Conservation (phyloP, 2,329 filamentous ascomycete species). For the Colletotrichum chlorophyti region DNA sequence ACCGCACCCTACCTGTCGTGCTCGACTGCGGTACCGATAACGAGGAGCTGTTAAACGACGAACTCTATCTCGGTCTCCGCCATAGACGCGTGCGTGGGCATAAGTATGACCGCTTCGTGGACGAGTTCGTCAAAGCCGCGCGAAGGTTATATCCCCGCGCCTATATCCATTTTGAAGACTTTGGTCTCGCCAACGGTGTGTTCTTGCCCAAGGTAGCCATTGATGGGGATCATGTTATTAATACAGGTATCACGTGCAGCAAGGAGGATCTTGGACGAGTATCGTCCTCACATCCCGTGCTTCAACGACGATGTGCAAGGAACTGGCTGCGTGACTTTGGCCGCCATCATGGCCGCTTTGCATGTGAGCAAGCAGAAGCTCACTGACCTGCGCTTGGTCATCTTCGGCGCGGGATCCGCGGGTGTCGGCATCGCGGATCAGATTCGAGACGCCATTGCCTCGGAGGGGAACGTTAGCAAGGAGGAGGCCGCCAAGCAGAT, state of each 20-base stretch:
- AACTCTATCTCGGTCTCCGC: constrained; percentile 79
- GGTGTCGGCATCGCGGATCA: constrained; percentile 89
- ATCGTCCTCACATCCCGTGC: constrained; percentile 76
- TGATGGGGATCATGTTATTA: no score
- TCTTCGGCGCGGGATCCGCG: constrained; percentile 84
- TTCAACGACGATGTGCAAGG: constrained; percentile 95
- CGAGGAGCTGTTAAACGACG: constrained; percentile 73
- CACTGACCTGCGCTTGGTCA: constrained; percentile 71
- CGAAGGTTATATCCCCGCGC: constrained; percentile 77
- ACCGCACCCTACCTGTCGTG: constrained; percentile 79
- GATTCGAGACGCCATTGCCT: constrained; percentile 78
- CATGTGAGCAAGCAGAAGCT: constrained; percentile 73
- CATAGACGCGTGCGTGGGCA: constrained; percentile 72
- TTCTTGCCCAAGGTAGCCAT: neutral
- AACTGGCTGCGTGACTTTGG: constrained; percentile 86
- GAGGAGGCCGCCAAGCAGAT: constrained; percentile 83
- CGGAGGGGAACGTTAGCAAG: constrained; percentile 69
- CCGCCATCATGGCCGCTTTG: constrained; percentile 79
- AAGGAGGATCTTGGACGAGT: constrained; percentile 76
- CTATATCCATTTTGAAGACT: constrained; percentile 91
- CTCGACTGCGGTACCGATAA: constrained; percentile 90
- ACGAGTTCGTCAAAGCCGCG: constrained; percentile 73
- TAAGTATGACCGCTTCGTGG: constrained; percentile 79
- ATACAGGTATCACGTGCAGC: constrained; percentile 48
- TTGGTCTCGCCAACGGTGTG: constrained; percentile 75